Conservation (phyloP, 176 grass and related monocot genomes). For the Oryza officinalis region DNA sequence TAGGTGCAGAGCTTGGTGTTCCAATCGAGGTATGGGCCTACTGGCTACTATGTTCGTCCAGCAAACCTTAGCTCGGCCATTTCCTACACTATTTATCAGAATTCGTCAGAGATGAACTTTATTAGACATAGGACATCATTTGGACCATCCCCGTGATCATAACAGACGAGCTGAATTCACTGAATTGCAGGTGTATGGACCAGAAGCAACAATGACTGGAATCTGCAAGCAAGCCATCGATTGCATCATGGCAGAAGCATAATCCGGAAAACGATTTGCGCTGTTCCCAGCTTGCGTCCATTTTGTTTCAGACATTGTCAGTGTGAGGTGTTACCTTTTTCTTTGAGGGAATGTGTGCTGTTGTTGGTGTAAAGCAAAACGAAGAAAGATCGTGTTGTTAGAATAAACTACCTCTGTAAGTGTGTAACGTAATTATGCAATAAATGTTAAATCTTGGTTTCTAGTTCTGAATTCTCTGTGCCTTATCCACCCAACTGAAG, state of each 20-base stretch:
- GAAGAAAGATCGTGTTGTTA: slow-evolving; percentile 13
- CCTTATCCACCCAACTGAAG: not conserved
- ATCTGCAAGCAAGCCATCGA: slow-evolving; percentile 98
- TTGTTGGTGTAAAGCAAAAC: slow-evolving; percentile 23
- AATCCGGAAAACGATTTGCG: not conserved
- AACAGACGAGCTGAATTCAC: slow-evolving; percentile 7
- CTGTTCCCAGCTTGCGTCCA: not conserved
- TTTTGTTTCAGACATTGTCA: slow-evolving; percentile 13
- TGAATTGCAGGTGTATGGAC: slow-evolving; percentile 81
- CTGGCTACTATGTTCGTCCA: not conserved
- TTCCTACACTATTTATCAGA: slow-evolving; percentile 7
- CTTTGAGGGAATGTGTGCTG: not conserved
- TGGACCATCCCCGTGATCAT: not conserved
- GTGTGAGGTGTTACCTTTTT: not conserved
- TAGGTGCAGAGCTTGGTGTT: slow-evolving; percentile 73
- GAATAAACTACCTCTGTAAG: slow-evolving; percentile 4
- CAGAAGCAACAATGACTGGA: slow-evolving; percentile 94
- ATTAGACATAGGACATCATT: not conserved
- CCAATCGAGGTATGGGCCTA: slow-evolving; percentile 70
- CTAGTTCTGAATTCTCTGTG: not conserved
- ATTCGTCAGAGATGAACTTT: not conserved
- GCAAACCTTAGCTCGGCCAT: not conserved
- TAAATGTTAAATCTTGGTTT: slow-evolving; percentile 35
- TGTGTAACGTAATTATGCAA: not conserved
- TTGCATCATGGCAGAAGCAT: slow-evolving; percentile 66